Conservation (phyloP, 257 asterid species). For the Coffea eugenioides region DNA sequence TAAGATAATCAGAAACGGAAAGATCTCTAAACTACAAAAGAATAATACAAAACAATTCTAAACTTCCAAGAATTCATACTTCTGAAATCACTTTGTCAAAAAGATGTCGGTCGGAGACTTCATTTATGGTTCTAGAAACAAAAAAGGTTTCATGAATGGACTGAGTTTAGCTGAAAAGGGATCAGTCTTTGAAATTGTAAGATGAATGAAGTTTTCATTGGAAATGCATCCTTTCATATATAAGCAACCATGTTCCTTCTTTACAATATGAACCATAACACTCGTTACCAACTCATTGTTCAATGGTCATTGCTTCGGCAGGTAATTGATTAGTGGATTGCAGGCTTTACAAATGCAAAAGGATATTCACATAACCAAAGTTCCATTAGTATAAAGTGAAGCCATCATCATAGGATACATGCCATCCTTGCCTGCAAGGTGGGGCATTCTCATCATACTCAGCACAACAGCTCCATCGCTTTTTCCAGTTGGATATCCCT, state of each 20-base stretch:
- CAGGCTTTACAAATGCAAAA: neutral
- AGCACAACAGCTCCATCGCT: constrained; percentile 70
- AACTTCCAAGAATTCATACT: neutral
- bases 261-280: neutral
- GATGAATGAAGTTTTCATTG: neutral
- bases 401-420: constrained; percentile 60
- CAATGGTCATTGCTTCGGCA: neutral
- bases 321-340: neutral
- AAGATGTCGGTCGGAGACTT: neutral
- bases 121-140: neutral
- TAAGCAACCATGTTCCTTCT: neutral
- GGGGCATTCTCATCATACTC: constrained; percentile 53
- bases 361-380: neutral
- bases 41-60: neutral
- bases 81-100: neutral
- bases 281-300: neutral
- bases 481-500: constrained; percentile 60
- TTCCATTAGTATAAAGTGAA: constrained; percentile 37
- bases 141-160: neutral
- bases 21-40: neutral
- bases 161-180: neutral
- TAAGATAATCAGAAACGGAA: neutral
- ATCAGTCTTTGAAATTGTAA: neutral
- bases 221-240: neutral
- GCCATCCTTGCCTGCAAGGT: constrained; percentile 58